Evolutionary conservation across 2,329 filamentous ascomycete species (phyloP).

Genomic region (Colletotrichum lindemuthianum): DNA sequence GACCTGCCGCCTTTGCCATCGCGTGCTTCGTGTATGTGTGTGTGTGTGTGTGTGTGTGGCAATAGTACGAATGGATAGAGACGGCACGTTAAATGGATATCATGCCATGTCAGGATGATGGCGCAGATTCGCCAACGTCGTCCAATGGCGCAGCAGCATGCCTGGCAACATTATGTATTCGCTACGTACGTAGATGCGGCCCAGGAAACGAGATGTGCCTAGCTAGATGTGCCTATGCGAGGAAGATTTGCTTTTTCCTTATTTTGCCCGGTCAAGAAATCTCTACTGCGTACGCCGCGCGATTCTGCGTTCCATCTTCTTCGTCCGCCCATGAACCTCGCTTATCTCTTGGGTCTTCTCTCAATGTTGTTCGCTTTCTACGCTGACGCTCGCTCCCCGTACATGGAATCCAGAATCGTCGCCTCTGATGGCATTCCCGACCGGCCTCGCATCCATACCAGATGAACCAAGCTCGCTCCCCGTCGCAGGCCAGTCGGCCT

Average conservation of each 20-base stretch:
- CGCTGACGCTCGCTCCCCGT: not conserved
- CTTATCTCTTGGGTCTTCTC: not conserved
- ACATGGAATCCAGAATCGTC: not conserved
- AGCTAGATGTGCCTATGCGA: not conserved
- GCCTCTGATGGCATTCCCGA: slow-evolving; percentile 15
- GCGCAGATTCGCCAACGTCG: slow-evolving; percentile 4
- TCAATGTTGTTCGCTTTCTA: not conserved
- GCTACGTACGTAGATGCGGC: not conserved
- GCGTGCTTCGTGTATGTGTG: not conserved
- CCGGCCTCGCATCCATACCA: slow-evolving; percentile 10
- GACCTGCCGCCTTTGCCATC: slow-evolving; percentile 6
- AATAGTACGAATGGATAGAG: not conserved
- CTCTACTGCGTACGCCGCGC: no score
- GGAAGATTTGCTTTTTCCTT: slow-evolving; percentile 3
- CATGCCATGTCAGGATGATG: slow-evolving; percentile 7
- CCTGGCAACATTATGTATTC: not conserved
- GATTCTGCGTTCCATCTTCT: no score
- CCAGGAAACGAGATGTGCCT: not conserved
- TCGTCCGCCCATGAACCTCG: not conserved
- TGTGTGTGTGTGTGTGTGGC: no score
- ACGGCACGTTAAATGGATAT: no score
- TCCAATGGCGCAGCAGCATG: slow-evolving; percentile 3
- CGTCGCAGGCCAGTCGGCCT: slow-evolving; percentile 20
- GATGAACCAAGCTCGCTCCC: slow-evolving; percentile 22
- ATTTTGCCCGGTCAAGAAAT: no score